Percentiles rank a stretch among this genome's conserved stretches.
Conservation (phyloP, 2,329 filamentous ascomycete genomes). For the Penicillium sp. region DNA sequence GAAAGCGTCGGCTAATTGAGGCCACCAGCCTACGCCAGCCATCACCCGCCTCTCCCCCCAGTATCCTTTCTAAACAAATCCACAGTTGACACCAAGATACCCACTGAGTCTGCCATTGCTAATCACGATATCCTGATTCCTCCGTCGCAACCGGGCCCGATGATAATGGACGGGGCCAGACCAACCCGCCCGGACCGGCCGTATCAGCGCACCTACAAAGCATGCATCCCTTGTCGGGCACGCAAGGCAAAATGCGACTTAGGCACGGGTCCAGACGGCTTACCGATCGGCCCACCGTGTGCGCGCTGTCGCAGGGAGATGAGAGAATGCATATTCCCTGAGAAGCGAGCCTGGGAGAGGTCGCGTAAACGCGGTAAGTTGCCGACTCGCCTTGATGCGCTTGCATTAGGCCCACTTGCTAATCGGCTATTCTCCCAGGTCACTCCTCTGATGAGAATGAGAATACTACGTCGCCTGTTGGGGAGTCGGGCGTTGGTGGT, state of each 20-base stretch:
- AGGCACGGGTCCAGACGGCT: constrained; percentile 45
- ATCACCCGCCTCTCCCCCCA: constrained; percentile 3
- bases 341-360: constrained; percentile 47
- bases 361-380: constrained; percentile 39
- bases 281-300: constrained; percentile 47
- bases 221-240: constrained; percentile 57
- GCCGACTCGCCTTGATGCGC: neutral
- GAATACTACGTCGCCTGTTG: constrained; percentile 7
- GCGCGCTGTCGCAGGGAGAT: constrained; percentile 56
- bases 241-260: constrained; percentile 59
- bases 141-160: constrained; percentile 16
- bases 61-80: constrained; percentile 10
- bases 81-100: constrained; percentile 16
- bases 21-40: constrained; percentile 2
- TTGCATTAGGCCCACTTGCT: constrained; percentile 7
- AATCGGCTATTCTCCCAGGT: constrained; percentile 15
- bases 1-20: constrained; percentile 17
- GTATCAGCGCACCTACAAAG: constrained; percentile 60
- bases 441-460: constrained; percentile 20
- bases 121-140: constrained; percentile 18
- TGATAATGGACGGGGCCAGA: constrained; percentile 29
- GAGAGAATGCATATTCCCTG: constrained; percentile 54
- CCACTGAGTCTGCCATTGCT: constrained; percentile 17
- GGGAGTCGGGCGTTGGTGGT: constrained; percentile 8
- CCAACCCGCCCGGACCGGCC: constrained; percentile 36